phyloP scores from a whole-genome alignment of 176 grass and related monocot genomes.

The Carex pumila region DNA sequence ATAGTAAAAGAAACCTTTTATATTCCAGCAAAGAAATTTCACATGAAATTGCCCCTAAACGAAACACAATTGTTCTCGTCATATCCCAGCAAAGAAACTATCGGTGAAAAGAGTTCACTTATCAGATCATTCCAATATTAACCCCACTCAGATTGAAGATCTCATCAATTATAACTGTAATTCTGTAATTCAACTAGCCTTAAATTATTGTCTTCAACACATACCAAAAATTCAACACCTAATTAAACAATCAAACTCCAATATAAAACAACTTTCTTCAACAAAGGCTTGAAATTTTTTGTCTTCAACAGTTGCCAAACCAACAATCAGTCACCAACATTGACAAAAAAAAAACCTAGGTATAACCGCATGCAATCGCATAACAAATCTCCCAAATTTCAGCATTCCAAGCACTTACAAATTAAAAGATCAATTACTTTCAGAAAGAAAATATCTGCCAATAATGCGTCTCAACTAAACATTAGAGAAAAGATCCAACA shows the following conservation, averaged over 20 bases:
- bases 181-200: not conserved
- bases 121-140: not conserved
- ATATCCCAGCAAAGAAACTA: not conserved
- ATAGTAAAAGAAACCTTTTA: not conserved
- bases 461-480: not conserved
- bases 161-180: not conserved
- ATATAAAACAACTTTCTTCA: not conserved
- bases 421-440: constrained; percentile 4
- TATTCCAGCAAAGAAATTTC: not conserved
- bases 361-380: not conserved
- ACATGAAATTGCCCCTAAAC: not conserved
- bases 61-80: not conserved
- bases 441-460: not conserved
- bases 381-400: not conserved
- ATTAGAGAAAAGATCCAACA: not conserved
- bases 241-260: not conserved
- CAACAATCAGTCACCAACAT: not conserved
- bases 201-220: not conserved
- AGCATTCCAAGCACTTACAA: not conserved
- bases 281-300: not conserved
- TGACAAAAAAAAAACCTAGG: not conserved
- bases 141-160: not conserved
- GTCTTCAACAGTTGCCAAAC: not conserved
- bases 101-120: too few species aligned
- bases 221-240: not conserved